Base-by-base conservation (phyloP, 108 stramenopile genomes). In the Skeletonema potamos region DNA sequence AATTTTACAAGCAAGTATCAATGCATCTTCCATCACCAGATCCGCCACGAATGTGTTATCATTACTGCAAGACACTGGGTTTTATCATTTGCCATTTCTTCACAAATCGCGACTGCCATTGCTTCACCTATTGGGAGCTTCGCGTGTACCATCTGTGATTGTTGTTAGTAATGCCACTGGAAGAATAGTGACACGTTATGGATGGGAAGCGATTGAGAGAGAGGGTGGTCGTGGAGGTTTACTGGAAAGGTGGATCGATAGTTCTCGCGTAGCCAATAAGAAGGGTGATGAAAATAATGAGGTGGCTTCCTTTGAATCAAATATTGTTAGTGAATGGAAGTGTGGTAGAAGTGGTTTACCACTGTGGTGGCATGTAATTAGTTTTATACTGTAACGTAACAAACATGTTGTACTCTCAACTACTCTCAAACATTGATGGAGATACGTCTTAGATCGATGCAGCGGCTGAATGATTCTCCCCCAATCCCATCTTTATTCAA, bases 121-220 rank as follows among this genome's bases (percentile, higher is more conserved):
- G 27, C 28, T 79, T 12, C 71, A 55, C 56, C 39, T 79, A 36
- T 36, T 79, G 17, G 46, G 37, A 46, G 71, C 55, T 13, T 63
- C 70, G 15, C 77, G 77, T 0, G 77, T 79, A 1, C 71, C 77
- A 26, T 72, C 77, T 6, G 15, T 72, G 24, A 63, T 79, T 1
- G 77, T 79, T 11, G 70, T 79, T 28, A 15, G 46, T 27, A 79
- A 79, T 58, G 33, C 20, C 54, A 46, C 26, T 62, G 77, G 77
- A 7, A 79, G 64, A 57, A 68, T 79, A 22, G 70, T 79, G 5
- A 79, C 77, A 57, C 65, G 33, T 18, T 72, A 60, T 37, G 77
- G 70, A 66, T 79, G 77, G 77, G 77, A 79, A 54, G 77, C 77
- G 27, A 65, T 79, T 5, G 70, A 60, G n/a, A 72, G 77, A 57